phyloP scores from a whole-genome alignment of 768 basidiomycete genomes.

The Russula brevipes region DNA sequence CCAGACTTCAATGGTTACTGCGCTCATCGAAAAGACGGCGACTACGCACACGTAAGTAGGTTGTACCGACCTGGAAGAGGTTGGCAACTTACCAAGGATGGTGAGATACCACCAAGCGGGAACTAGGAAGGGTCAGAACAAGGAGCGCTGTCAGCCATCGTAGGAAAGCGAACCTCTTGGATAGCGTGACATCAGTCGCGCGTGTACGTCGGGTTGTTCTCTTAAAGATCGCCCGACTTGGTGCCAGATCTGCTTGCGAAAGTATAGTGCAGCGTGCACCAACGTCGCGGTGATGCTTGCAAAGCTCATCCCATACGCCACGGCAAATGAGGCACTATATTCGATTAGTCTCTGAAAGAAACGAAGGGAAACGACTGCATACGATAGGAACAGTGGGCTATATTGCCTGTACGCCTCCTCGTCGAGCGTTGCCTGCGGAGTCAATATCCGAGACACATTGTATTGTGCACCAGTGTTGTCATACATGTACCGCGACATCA shows the following conservation, averaged over 20 bases:
- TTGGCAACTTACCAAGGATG: slow-evolving; percentile 34
- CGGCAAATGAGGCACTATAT: slow-evolving; percentile 53
- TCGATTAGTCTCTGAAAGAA: slow-evolving; percentile 30
- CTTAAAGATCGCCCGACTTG: slow-evolving; percentile 41
- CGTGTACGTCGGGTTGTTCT: slow-evolving; percentile 49
- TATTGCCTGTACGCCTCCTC: slow-evolving; percentile 38
- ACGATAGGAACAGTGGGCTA: slow-evolving; percentile 43
- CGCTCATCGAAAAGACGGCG: slow-evolving; percentile 55
- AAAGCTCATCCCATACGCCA: slow-evolving; percentile 73
- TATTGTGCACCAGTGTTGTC: slow-evolving; percentile 41
- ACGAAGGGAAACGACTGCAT: slow-evolving; percentile 51
- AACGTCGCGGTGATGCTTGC: slow-evolving; percentile 44
- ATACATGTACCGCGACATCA: slow-evolving; percentile 42
- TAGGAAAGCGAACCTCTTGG: slow-evolving; percentile 27
- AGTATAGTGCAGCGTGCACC: slow-evolving; percentile 43
- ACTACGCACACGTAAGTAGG: slow-evolving; percentile 40
- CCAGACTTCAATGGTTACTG: slow-evolving; percentile 60
- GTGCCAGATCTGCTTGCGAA: slow-evolving; percentile 40
- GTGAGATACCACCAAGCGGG: slow-evolving; percentile 50
- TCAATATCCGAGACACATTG: slow-evolving; percentile 40
- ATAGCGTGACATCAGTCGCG: slow-evolving; percentile 52
- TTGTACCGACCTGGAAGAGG: neutral
- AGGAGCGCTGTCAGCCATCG: neutral
- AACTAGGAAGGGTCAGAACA: slow-evolving; percentile 29
- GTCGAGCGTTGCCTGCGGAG: slow-evolving; percentile 34